Evolutionary conservation across 2,329 filamentous ascomycete genomes (phyloP).

Genomic region (Dactylellina parvicollis): DNA sequence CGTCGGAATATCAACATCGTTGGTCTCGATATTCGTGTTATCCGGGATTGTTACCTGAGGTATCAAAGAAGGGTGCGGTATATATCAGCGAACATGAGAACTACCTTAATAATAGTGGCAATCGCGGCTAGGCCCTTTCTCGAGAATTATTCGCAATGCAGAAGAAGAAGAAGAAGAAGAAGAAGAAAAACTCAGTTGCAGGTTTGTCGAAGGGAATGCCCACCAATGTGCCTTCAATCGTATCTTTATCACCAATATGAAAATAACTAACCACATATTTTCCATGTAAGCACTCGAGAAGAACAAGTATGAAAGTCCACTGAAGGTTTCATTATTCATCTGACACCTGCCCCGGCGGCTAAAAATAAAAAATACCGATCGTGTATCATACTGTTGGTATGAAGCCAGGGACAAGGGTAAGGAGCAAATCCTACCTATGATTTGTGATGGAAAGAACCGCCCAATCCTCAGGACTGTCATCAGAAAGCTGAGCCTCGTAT

Average conservation of each 20-base stretch:
- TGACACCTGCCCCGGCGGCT: not conserved
- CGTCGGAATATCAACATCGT: conserved; percentile 46
- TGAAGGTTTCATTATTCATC: not conserved
- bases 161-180: too few relatives aligned
- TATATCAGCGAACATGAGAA: conserved; percentile 77
- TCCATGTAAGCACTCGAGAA: conserved; percentile 17
- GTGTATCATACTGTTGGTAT: too few relatives aligned
- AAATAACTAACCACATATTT: conserved; percentile 67
- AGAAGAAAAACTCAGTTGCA: conserved; percentile 60
- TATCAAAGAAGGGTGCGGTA: conserved; percentile 75
- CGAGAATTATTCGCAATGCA: not conserved
- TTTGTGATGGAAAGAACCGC: conserved; percentile 87
- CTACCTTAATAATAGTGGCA: too few relatives aligned
- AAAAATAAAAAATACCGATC: too few relatives aligned
- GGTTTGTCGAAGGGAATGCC: conserved; percentile 68
- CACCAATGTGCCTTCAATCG: conserved; percentile 71
- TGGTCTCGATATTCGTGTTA: conserved; percentile 50
- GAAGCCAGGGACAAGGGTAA: too few relatives aligned
- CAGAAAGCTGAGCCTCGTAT: conserved; percentile 83
- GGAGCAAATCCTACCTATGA: conserved; percentile 74
- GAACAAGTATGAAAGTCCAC: not conserved
- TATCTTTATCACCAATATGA: conserved; percentile 69
- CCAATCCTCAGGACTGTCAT: conserved; percentile 42
- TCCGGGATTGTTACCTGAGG: conserved; percentile 31
- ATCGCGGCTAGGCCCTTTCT: not conserved